These are phyloP conservation scores for Chaetomium globosum DNA, from an alignment of 2,329 filamentous ascomycete genomes.

Conservation along the genomic window DNA sequence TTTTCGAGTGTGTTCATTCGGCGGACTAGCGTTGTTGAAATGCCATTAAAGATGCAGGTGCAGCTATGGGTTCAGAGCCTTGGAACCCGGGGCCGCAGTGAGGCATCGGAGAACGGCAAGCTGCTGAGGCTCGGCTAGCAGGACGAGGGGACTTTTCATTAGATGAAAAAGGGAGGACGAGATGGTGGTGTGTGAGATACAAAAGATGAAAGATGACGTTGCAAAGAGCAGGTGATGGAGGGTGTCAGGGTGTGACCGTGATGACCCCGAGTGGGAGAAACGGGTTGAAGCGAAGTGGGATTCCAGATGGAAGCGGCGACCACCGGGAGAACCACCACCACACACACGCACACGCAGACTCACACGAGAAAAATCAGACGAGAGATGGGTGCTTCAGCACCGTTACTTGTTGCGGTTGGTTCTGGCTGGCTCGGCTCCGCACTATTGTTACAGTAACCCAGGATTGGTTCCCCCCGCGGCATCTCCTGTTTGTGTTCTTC, in stretches of 20 bases:
- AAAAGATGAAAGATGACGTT: not conserved
- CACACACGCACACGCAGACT: not conserved
- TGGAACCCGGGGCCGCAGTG: not conserved
- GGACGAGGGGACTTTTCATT: not conserved
- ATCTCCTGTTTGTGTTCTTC: constrained; percentile 15
- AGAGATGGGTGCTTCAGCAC: not conserved
- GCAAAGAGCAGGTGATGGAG: not conserved
- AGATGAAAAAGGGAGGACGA: not conserved
- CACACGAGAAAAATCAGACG: not conserved
- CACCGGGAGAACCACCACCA: not conserved
- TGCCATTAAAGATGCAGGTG: not conserved
- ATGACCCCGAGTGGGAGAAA: constrained; percentile 4
- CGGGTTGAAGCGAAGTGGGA: constrained; percentile 16
- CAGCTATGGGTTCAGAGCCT: constrained; percentile 6
- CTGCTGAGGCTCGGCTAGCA: constrained; percentile 7
- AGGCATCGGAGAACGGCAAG: not conserved
- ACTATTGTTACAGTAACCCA: not conserved
- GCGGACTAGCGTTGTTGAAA: not conserved
- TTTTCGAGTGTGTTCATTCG: not conserved
- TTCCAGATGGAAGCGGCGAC: constrained; percentile 2
- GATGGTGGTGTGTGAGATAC: not conserved
- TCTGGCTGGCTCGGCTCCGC: not conserved
- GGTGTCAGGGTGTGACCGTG: constrained; percentile 5
- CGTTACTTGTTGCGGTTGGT: constrained; percentile 4
- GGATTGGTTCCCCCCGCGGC: constrained; percentile 10